phyloP scores from a whole-genome alignment of 2,329 filamentous ascomycete genomes.

The Clarireedia paspali region DNA sequence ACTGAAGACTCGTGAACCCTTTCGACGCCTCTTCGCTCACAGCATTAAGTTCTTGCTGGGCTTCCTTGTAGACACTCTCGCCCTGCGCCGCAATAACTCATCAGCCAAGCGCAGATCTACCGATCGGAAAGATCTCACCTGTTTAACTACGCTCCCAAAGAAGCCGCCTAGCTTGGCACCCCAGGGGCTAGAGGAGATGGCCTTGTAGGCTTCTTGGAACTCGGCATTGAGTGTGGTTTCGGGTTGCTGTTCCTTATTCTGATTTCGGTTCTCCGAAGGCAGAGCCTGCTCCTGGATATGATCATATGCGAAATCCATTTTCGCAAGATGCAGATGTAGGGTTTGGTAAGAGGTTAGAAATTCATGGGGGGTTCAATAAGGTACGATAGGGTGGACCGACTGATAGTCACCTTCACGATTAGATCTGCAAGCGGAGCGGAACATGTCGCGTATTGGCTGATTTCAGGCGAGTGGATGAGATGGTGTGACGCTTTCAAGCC shows the following conservation, averaged over 20 bases:
- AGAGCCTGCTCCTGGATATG: slow-evolving; percentile 84
- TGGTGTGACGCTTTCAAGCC: too few species aligned
- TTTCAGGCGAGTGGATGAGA: too few species aligned
- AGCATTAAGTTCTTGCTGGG: slow-evolving; percentile 73
- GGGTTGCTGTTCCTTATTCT: slow-evolving; percentile 38
- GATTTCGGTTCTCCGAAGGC: slow-evolving; percentile 40
- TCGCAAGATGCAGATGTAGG: not conserved
- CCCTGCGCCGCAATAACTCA: slow-evolving; percentile 43
- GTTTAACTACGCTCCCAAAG: slow-evolving; percentile 86
- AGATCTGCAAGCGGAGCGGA: too few species aligned
- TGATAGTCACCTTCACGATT: too few species aligned
- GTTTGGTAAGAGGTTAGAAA: not conserved
- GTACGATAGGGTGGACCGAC: not conserved
- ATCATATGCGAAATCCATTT: slow-evolving; percentile 96
- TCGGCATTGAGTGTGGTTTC: slow-evolving; percentile 68
- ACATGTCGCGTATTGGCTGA: too few species aligned
- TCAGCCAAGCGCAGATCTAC: slow-evolving; percentile 4
- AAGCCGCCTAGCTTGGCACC: slow-evolving; percentile 81
- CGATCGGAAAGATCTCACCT: slow-evolving; percentile 44
- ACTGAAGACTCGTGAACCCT: slow-evolving; percentile 64
- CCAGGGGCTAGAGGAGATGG: slow-evolving; percentile 87
- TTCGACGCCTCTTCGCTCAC: slow-evolving; percentile 76
- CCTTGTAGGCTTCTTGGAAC: slow-evolving; percentile 90
- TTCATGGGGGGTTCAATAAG: not conserved
- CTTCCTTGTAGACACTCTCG: slow-evolving; percentile 76